Percentiles rank a stretch among this genome's conserved stretches.
phyloP scores from a whole-genome alignment of 805 yeast species.

The Saccharomycopsis schoenii region DNA sequence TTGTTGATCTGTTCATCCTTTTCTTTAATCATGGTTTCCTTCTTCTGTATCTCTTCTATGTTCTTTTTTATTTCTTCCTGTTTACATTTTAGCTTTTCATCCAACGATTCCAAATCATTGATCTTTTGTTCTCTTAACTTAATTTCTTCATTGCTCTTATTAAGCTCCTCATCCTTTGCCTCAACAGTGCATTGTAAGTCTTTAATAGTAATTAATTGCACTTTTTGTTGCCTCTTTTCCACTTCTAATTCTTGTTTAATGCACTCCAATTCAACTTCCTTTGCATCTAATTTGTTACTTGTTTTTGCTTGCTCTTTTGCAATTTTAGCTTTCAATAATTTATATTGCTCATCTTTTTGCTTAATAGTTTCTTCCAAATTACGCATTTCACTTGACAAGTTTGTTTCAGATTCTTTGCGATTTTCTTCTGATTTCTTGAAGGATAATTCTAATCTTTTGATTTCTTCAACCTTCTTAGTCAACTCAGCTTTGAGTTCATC shows the following conservation, averaged over 20 bases:
- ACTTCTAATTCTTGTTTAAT: neutral
- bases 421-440: neutral
- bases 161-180: neutral
- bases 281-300: neutral
- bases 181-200: neutral
- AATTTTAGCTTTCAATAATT: neutral
- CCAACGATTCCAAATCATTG: neutral
- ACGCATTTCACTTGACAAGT: neutral
- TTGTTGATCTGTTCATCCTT: neutral
- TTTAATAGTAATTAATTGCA: neutral
- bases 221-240: neutral
- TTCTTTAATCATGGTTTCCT: conserved; percentile 1
- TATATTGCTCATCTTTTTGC: neutral
- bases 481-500: neutral
- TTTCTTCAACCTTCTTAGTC: neutral
- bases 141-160: neutral
- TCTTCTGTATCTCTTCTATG: neutral
- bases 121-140: neutral
- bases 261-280: neutral
- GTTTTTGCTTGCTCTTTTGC: neutral
- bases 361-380: neutral
- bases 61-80: neutral
- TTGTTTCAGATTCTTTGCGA: neutral
- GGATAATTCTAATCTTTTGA: neutral
- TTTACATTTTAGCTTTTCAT: neutral